Evolutionary conservation across 768 basidiomycete species (phyloP), one percentile per base, ranked within the genome.

Genomic region (Termitomyces sp.): DNA sequence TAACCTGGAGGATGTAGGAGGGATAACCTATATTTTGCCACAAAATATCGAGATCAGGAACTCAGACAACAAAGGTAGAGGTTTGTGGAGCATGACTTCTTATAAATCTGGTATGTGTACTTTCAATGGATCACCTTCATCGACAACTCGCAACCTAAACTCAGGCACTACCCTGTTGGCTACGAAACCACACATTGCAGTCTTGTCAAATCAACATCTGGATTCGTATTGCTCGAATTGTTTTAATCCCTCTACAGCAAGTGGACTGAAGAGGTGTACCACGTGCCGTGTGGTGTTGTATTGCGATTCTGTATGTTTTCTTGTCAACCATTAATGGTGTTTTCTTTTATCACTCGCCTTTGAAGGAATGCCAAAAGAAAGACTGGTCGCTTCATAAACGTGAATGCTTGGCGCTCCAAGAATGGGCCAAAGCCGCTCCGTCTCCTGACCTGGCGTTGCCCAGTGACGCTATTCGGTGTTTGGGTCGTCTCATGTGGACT

Each of bases 351-450:
- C 3, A 23, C 29, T 40, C 10, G 29, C 47, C 9, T 56, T 7
- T 29, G 7, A 61, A 91, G 85, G 66, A 66, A 36, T 94, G 91
- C 63, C 91, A 93, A 72, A 83, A 71, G 38, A 65, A 67, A 27
- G 92, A 91, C 60, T 94, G 92, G 94, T 20, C 63, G 0, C 33
- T 79, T 3, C 95, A 97, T 68, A 90, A 86, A 67, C 67, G 69
- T 1, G 95, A 98, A 76, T 98, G 96, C 63, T 54, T 57, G 5
- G 86, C 91, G 0, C 70, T 95, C 9, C 77, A 76, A 52, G 71
- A 69, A 50, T 87, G 85, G 88, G 73, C 73, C 1, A 66, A 75
- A 27, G 62, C 73, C 15, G 81, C 82, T 5, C 78, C 81, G 2
- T 80, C 79, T 2, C 54, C 68, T 12, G 75, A 77, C 10, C 57